Evolutionary conservation across 2,329 filamentous ascomycete species (phyloP), one percentile per base, ranked within the genome.

Genomic region (Colletotrichum sp.): DNA sequence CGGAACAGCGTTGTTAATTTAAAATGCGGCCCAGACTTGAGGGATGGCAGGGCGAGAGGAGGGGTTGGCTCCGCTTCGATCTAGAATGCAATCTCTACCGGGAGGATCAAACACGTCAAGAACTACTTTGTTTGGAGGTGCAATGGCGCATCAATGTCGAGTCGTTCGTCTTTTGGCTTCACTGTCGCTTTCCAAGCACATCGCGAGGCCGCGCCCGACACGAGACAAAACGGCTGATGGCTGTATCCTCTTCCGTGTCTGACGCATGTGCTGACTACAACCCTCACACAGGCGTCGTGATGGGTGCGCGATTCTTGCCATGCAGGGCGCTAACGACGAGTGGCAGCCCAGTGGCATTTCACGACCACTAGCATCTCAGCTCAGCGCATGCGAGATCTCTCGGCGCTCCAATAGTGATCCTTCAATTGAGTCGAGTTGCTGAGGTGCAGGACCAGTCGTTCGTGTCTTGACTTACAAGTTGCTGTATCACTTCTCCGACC

Each of bases 51-150:
- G 24, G 48, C 58, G 10, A 66, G 52, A 24, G 18, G 56, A 65
- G 64, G 58, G 67, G 43, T 16, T 12, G 64, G 21, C 36, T 32
- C 64, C 43, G 28, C 56, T 56, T 43, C 36, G 70, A 69, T 65
- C 32, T 68, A 36, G 56, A 43, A 58, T 62, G 62, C 28, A 60
- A 75, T 67, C 58, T 65, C 43, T 34, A 65, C 52, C 71, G 61
- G 71, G 48, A 74, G 52, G 71, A 74, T 71, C 61, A 71, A 71
- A 66, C 67, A 66, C 9, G 26, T 64, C 66, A 65, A 73, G 38
- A 70, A 66, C 13, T 61, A 56, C 56, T 28, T 56, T 70, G 66
- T 64, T 56, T 58, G 38, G 43, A 48, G 65, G 28, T 30, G 43
- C 15, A 26, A 24, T 43, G 61, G 24, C 32, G 9, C 12, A 43